A percentile compares a stretch with the other conserved stretches of the same genome.
These are phyloP conservation scores for Parasarocladium wereldwijsianum DNA, from an alignment of 2,329 filamentous ascomycete genomes.

Conservation along the genomic window DNA sequence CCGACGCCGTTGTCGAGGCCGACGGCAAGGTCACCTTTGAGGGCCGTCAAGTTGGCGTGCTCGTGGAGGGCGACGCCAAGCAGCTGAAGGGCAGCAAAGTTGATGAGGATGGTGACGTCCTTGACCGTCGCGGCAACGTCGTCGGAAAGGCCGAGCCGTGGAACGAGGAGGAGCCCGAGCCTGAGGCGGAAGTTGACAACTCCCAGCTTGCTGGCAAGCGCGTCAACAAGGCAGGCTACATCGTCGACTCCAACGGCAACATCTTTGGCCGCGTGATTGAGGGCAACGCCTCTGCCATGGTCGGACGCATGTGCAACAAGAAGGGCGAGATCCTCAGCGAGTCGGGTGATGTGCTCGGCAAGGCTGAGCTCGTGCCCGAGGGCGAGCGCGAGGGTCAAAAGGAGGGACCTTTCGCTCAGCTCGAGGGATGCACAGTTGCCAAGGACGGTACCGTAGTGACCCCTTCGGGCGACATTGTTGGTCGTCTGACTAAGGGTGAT, in stretches of 20 bases:
- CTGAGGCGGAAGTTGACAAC: conserved; percentile 39
- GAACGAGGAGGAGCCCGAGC: conserved; percentile 33
- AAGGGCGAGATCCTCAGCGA: conserved; percentile 60
- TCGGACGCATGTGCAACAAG: conserved; percentile 57
- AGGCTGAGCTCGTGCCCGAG: conserved; percentile 52
- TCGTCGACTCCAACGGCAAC: conserved; percentile 36
- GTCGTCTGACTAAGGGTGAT: conserved; percentile 56
- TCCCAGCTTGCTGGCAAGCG: conserved; percentile 53
- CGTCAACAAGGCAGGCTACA: conserved; percentile 55
- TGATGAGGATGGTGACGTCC: conserved; percentile 54
- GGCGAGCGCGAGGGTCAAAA: conserved; percentile 46
- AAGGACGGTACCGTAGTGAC: conserved; percentile 58
- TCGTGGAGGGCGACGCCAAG: conserved; percentile 50
- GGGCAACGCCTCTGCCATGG: conserved; percentile 46
- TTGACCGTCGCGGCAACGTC: conserved; percentile 52
- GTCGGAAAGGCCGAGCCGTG: conserved; percentile 55
- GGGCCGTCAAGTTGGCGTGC: conserved; percentile 40
- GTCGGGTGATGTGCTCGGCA: conserved; percentile 54
- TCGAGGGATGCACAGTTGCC: conserved; percentile 47
- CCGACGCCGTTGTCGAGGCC: conserved; percentile 34
- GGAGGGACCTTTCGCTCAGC: conserved; percentile 56
- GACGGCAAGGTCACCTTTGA: conserved; percentile 37
- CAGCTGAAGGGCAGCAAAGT: conserved; percentile 50
- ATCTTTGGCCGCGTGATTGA: conserved; percentile 54
- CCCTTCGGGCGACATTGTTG: conserved; percentile 54